Evolutionary conservation across 495 filamentous ascomycete genomes (phyloP).

Genomic region (Penicillium herquei): DNA sequence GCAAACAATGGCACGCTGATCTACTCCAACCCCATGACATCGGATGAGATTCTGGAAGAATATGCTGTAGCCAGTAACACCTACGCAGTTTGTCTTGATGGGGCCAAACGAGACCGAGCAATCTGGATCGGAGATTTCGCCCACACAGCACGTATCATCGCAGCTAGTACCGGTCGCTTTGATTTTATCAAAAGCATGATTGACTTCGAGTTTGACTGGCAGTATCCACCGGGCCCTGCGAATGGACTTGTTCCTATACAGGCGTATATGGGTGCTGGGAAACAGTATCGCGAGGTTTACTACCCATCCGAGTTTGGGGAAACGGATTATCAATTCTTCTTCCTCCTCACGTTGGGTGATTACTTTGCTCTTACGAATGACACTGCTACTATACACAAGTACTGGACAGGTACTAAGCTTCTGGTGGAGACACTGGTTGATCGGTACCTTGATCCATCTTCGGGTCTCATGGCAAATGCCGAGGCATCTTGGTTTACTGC

Average conservation of each 20-base stretch:
- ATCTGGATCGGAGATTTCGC: slow-evolving; percentile 25
- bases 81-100: slow-evolving; percentile 24
- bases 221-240: slow-evolving; percentile 9
- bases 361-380: slow-evolving; percentile 19
- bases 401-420: slow-evolving; percentile 19
- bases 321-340: slow-evolving; percentile 30
- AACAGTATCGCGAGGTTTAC: slow-evolving; percentile 7
- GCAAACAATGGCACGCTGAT: slow-evolving; percentile 27
- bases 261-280: slow-evolving; percentile 10
- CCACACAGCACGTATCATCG: slow-evolving; percentile 20
- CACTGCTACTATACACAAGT: slow-evolving; percentile 2
- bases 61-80: slow-evolving; percentile 23
- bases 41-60: slow-evolving; percentile 19
- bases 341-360: slow-evolving; percentile 17
- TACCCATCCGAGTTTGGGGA: slow-evolving; percentile 13
- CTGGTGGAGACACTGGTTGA: slow-evolving; percentile 12
- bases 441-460: slow-evolving; percentile 16
- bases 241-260: slow-evolving; percentile 11
- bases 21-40: slow-evolving; percentile 26
- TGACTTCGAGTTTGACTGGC: slow-evolving; percentile 9
- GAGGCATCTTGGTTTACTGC: slow-evolving; percentile 15
- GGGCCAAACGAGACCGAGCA: slow-evolving; percentile 28
- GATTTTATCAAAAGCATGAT: slow-evolving; percentile 18
- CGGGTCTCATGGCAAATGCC: slow-evolving; percentile 16
- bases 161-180: slow-evolving; percentile 25